Base-by-base conservation (phyloP, 1,284 basidiomycete species). In the Mrakiaceae sp. region DNA sequence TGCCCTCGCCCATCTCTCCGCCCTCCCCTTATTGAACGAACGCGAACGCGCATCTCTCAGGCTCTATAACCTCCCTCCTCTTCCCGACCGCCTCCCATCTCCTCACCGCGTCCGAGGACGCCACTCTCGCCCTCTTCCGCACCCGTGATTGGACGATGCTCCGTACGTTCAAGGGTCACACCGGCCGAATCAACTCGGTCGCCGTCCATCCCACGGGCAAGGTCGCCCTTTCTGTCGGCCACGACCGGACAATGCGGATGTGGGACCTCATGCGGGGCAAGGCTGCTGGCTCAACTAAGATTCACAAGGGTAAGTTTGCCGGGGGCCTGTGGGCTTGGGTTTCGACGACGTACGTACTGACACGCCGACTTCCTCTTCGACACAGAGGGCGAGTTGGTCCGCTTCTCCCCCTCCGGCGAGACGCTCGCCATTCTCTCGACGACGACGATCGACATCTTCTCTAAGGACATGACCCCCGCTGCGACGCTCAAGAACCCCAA, bases 201-300 rank as follows among this genome's bases (percentile, higher is more conserved):
- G 87, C 90, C 10, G 85, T 96, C 0, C 95, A 98, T 73, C 93
- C 93, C 0, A 88, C 89, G 0, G 90, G 92, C 3, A 88, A 96
- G 70, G 83, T 97, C 14, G 94, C 88, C 0, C 76, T 98, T 44
- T 90, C 86, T 68, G 92, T 97, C 0, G 95, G 95, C 10, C 87
- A 87, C 71, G 95, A 98, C 73, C 81, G 84, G 67, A 91, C 89
- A 7, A 74, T 98, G 66, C 83, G 93, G 60, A 95, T 98, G 92
- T 98, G 95, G 95, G 95, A 98, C 79, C 79, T 98, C 56, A 96
- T 97, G 89, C 81, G 93, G 57, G 95, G 93, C 1, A 87, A 88
- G 73, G 90, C 90, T 2, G 85, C 86, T 11, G 90, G 90, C 4
- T 93, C 90, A 72, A 87, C 87, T 48, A 90, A 93, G 72, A 77